A percentile compares a stretch with the other conserved stretches of the same genome.
Conservation (phyloP, 2,329 filamentous ascomycete genomes). For the Diatrype stigma region DNA sequence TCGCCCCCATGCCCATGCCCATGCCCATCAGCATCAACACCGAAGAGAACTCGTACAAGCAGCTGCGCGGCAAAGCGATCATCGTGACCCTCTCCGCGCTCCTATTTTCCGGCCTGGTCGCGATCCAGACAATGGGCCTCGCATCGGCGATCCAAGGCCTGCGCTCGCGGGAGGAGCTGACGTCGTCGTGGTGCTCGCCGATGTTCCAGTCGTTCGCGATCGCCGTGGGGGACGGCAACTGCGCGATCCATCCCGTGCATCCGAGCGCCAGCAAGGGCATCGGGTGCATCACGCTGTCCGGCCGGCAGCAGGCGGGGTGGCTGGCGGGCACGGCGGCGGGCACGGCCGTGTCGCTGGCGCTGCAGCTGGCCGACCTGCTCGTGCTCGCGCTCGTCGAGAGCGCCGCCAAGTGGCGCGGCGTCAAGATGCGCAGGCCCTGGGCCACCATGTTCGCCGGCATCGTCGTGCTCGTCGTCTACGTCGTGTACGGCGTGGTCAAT, state of each 20-base stretch:
- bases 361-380: slow-evolving; percentile 5
- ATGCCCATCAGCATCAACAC: too few species aligned
- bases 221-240: slow-evolving; percentile 6
- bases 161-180: background rate
- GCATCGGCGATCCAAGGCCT: slow-evolving; percentile 3
- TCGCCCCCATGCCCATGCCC: too few species aligned
- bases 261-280: slow-evolving; percentile 6
- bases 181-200: slow-evolving; percentile 11
- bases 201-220: slow-evolving; percentile 9
- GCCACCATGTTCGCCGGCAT: slow-evolving; percentile 11
- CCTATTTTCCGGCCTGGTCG: slow-evolving; percentile 5
- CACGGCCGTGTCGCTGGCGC: slow-evolving; percentile 5
- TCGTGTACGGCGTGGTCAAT: slow-evolving; percentile 1
- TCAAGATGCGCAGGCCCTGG: slow-evolving; percentile 11
- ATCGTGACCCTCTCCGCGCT: slow-evolving; percentile 7
- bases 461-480: slow-evolving; percentile 2
- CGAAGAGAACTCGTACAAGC: too few species aligned
- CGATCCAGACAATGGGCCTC: slow-evolving; percentile 11
- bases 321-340: slow-evolving; percentile 9
- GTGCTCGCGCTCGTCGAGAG: slow-evolving; percentile 6
- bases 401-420: slow-evolving; percentile 4
- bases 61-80: slow-evolving; percentile 4
- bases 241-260: slow-evolving; percentile 2
- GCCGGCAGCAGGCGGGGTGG: slow-evolving; percentile 8
- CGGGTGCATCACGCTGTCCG: slow-evolving; percentile 10